phyloP scores from a whole-genome alignment of 2,329 filamentous ascomycete species.

The Fusarium sp. region DNA sequence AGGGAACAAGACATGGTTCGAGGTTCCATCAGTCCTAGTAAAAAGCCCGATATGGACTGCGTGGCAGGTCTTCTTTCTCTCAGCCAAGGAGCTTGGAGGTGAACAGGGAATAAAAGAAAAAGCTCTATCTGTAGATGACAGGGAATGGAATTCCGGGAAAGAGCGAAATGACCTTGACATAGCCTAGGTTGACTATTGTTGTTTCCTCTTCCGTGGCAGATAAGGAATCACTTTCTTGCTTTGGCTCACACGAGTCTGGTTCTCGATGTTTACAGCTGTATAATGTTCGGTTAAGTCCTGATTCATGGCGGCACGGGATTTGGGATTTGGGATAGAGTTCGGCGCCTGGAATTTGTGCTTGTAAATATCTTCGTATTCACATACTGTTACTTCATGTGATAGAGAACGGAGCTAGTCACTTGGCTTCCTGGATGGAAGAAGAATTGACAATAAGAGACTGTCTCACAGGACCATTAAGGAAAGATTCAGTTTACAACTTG shows the following conservation, averaged over 20 bases:
- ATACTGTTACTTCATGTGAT: slow-evolving; percentile 21
- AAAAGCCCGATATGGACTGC: slow-evolving; percentile 85
- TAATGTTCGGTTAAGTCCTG: slow-evolving; percentile 32
- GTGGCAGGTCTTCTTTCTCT: slow-evolving; percentile 88
- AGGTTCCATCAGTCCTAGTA: slow-evolving; percentile 71
- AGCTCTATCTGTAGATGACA: background rate
- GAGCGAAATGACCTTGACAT: slow-evolving; percentile 19
- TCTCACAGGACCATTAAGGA: slow-evolving; percentile 1
- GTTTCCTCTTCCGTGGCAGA: slow-evolving; percentile 18
- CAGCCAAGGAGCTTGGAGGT: slow-evolving; percentile 91
- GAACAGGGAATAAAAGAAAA: background rate
- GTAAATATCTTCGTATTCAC: slow-evolving; percentile 39
- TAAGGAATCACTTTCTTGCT: slow-evolving; percentile 30
- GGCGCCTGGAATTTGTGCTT: slow-evolving; percentile 33
- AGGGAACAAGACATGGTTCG: slow-evolving; percentile 71
- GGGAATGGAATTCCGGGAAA: slow-evolving; percentile 20
- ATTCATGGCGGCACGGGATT: slow-evolving; percentile 13
- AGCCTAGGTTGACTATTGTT: slow-evolving; percentile 21
- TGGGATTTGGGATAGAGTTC: slow-evolving; percentile 10
- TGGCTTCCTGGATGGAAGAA: slow-evolving; percentile 32
- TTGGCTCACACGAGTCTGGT: slow-evolving; percentile 24
- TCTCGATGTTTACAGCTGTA: slow-evolving; percentile 20
- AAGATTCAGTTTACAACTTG: background rate
- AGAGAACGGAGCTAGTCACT: slow-evolving; percentile 5
- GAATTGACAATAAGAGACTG: slow-evolving; percentile 14